Percentiles rank a stretch among this genome's conserved stretches.
Evolutionary conservation across 192 early-diverging fungal species (phyloP).

Genomic region (Phlyctochytrium arcticum): DNA sequence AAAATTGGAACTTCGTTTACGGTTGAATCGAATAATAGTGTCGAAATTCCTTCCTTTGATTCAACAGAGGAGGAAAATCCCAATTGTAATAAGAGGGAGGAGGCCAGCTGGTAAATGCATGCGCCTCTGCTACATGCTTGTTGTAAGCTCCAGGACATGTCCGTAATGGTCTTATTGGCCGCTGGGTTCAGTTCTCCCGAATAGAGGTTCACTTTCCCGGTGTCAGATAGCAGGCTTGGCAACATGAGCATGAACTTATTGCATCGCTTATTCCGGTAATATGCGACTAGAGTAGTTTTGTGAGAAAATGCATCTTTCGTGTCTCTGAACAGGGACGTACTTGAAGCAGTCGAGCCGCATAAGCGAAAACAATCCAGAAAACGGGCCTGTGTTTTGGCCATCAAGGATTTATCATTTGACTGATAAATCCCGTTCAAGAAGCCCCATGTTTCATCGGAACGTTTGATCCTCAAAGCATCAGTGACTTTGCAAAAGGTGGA

Average conservation of each 20-base stretch:
- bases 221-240: background rate
- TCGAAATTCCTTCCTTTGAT: background rate
- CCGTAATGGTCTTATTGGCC: background rate
- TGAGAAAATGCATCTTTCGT: background rate
- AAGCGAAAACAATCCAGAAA: background rate
- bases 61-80: background rate
- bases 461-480: background rate
- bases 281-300: background rate
- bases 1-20: background rate
- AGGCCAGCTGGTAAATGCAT: background rate
- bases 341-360: background rate
- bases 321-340: background rate
- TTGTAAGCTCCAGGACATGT: background rate
- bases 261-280: slow-evolving; percentile 5
- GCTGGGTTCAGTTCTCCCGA: background rate
- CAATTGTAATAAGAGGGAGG: background rate
- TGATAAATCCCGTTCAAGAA: background rate
- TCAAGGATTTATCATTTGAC: background rate
- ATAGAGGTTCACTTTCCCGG: background rate
- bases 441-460: background rate
- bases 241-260: background rate
- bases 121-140: background rate
- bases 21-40: background rate
- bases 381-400: background rate
- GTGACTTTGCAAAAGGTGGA: background rate